Base-by-base conservation (phyloP, 2,329 filamentous ascomycete species). In the Cadophora sp. region DNA sequence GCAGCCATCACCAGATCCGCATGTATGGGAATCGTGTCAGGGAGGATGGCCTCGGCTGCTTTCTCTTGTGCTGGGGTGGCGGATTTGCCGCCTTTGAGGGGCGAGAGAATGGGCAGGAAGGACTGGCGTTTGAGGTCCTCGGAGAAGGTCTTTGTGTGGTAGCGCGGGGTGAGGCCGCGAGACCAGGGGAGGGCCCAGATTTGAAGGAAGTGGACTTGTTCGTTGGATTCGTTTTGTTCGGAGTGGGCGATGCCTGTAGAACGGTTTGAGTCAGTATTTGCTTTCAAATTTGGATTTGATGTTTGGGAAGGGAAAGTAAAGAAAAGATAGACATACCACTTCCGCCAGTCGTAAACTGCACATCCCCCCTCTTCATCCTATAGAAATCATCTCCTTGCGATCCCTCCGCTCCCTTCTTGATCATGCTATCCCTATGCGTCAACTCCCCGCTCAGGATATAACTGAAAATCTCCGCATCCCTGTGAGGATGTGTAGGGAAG, bases 291-390 rank as follows among this genome's bases (percentile, higher is more conserved):
- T 37, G 14, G 24, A 51, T 58, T 27, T 24, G 19, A 48, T 37
- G 5, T 14, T 11, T 19, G 26, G 9, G 22, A 34, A 29, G n/a
- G 14, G 14, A 22, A 48, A 59, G 61, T 16, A 19, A 43, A 43
- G 40, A 6, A 43, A 43, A 73, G n/a, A 48, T 22, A 48, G 19
- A 73, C 77, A 72, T 87, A 74, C 89, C 89, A 5, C 88, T 93
- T 65, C 93, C 93, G n/a, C 92, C 93, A 16, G 91, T 94, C 11
- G 93, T 97, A 80, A 97, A 97, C 77, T 97, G 93, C 55, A 97
- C 92, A 78, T 97, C 93, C 14, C 93, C 92, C 46, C 92, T 85
- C 75, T 87, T 86, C 83, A 97, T 90, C 40, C 87, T 83, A 76
- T 84, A 92, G 77, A 92, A 92, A 73, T 87, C 83, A 77, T 92